Percentiles rank a stretch among this genome's conserved stretches.
Evolutionary conservation across 1,284 basidiomycete genomes (phyloP).

Genomic region (Rhodotorula sp.): DNA sequence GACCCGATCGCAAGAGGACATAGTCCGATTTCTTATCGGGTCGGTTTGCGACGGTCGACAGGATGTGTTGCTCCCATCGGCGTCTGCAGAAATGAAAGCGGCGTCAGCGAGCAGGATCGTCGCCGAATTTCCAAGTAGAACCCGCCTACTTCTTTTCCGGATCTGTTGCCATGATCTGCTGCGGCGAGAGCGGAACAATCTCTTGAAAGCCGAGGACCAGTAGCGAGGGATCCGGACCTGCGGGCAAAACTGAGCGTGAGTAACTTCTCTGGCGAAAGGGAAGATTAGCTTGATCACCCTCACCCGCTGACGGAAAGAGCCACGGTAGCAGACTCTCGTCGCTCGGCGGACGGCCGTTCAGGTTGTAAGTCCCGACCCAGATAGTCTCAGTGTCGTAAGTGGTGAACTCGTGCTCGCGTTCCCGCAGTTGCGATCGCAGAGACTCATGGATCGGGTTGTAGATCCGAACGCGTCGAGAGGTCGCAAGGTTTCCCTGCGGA

Average conservation of each 20-base stretch:
- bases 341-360: slow-evolving; percentile 78
- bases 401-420: slow-evolving; percentile 80
- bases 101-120: neutral
- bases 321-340: slow-evolving; percentile 82
- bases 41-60: slow-evolving; percentile 71
- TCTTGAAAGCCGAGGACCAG: slow-evolving; percentile 95
- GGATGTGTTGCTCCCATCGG: slow-evolving; percentile 79
- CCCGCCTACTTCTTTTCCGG: slow-evolving; percentile 74
- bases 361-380: slow-evolving; percentile 91
- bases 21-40: slow-evolving; percentile 67
- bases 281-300: neutral
- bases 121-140: too few relatives aligned
- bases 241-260: neutral
- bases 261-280: neutral
- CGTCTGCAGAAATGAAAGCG: slow-evolving; percentile 55
- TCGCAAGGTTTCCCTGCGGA: slow-evolving; percentile 79
- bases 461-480: slow-evolving; percentile 81
- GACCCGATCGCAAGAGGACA: slow-evolving; percentile 81
- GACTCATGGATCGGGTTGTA: slow-evolving; percentile 93
- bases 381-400: slow-evolving; percentile 68
- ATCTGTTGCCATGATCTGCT: slow-evolving; percentile 88
- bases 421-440: slow-evolving; percentile 66
- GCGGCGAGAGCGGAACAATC: slow-evolving; percentile 92
- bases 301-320: slow-evolving; percentile 62
- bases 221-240: slow-evolving; percentile 69